A percentile compares a stretch with the other conserved stretches of the same genome.
Conservation (phyloP, 1,139 yeast genomes). For the Suhomyces taliae region DNA sequence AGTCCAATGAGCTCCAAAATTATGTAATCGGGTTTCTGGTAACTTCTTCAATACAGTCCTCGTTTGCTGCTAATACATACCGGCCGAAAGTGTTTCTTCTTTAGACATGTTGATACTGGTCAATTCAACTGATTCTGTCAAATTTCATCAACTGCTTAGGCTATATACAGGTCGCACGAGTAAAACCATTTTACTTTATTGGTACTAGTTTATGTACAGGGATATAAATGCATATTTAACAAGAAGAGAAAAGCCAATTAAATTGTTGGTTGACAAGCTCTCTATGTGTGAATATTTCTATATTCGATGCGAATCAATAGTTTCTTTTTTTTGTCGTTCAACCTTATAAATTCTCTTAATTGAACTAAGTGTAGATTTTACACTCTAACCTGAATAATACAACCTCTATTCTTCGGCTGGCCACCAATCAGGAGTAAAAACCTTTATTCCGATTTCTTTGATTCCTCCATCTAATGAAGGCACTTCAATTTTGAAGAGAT, state of each 20-base stretch:
- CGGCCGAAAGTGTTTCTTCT: conserved; percentile 14
- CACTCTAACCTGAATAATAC: not conserved
- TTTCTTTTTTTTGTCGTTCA: no score
- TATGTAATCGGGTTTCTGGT: not conserved
- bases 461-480: conserved; percentile 24
- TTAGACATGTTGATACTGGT: conserved; percentile 3
- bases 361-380: no score
- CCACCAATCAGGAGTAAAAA: conserved; percentile 68
- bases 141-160: not conserved
- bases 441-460: conserved; percentile 40
- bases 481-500: conserved; percentile 30
- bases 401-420: conserved; percentile 32
- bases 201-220: no score
- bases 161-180: not conserved
- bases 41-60: not conserved
- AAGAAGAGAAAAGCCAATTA: no score
- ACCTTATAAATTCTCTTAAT: no score
- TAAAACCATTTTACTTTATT: no score
- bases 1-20: not conserved
- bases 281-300: no score
- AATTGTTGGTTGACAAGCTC: no score
- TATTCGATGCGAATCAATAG: no score
- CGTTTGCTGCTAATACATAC: conserved; percentile 5
- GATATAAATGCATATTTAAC: no score
- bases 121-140: not conserved